Conservation (phyloP, 306 rosid species). For the Albizia julibrissin region DNA sequence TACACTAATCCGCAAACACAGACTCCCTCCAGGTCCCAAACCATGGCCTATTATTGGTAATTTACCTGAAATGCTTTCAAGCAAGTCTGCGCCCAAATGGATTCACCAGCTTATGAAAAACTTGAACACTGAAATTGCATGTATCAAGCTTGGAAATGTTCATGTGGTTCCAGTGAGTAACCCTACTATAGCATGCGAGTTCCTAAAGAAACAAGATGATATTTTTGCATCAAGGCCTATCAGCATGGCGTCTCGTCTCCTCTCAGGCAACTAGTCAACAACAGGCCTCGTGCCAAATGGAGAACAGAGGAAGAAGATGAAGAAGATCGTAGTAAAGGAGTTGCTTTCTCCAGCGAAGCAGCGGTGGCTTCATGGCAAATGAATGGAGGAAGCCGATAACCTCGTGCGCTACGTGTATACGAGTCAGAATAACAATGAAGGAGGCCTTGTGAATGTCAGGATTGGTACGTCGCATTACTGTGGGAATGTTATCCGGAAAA, state of each 20-base stretch:
- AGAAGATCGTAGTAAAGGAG: not conserved
- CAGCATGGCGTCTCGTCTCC: not conserved
- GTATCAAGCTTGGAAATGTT: too few relatives aligned
- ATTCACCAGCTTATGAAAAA: too few relatives aligned
- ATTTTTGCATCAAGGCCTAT: not conserved
- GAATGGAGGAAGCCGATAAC: not conserved
- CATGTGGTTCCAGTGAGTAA: too few relatives aligned
- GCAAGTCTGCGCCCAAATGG: too few relatives aligned
- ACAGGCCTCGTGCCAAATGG: too few relatives aligned
- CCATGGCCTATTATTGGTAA: too few relatives aligned
- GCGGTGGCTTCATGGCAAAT: not conserved
- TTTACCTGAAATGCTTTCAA: too few relatives aligned
- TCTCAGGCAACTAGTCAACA: not conserved
- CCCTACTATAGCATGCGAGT: too few relatives aligned
- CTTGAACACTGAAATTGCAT: too few relatives aligned
- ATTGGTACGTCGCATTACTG: constrained; percentile 29
- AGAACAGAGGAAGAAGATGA: too few relatives aligned
- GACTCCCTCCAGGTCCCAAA: not conserved
- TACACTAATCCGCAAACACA: not conserved
- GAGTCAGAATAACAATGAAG: not conserved
- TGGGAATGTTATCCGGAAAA: constrained; percentile 22
- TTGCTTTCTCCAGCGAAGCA: not conserved
- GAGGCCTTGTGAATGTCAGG: constrained; percentile 32
- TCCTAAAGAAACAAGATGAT: too few relatives aligned
- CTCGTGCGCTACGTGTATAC: constrained; percentile 25